Evolutionary conservation across 2,329 filamentous ascomycete species (phyloP), one percentile per base, ranked within the genome.

Genomic region (Phialophora chinensis): DNA sequence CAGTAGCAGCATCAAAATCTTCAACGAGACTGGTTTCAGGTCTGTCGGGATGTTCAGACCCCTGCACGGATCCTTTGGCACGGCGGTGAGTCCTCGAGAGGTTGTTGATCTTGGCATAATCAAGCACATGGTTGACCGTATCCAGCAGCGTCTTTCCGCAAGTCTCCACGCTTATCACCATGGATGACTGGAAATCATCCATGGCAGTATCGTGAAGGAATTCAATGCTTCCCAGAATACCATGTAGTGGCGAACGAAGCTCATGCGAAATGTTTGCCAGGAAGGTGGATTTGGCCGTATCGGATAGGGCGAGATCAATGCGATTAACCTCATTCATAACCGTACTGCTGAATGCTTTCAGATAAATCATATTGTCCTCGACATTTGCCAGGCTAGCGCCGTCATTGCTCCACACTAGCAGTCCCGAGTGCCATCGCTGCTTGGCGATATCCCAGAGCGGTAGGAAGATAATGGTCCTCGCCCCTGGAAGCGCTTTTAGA

Each of bases 31-130:
- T 73, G n/a, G 74, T 71, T 12, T 72, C 57, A 1, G 67, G 60
- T 14, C 47, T 66, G 8, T 57, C 62, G 1, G 54, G 54, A 29
- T 71, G 61, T 29, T 44, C 42, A 27, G 35, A 35, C 3, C 58
- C 60, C 14, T 65, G 56, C 20, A 44, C 53, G 6, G 56, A 44
- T 42, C 35, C 17, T 17, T 60, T 59, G 49, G 60, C 60, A 4
- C 35, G 60, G 11, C 44, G 59, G 4, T 56, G 52, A 52, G 62
- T 56, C 33, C 59, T 68, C 17, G 71, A 65, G 10, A 72, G 64
- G 57, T 76, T 80, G 69, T 84, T 83, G 61, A 88, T 83, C 68
- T 87, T 87, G 33, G 84, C 84, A 57, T 83, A 87, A 62, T 81
- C 79, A 14, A 81, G 73, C 0, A 81, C 77, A 65, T 81, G 78